Evolutionary conservation across 208 protist species (phyloP).

Genomic region (Leishmania guyanensis): DNA sequence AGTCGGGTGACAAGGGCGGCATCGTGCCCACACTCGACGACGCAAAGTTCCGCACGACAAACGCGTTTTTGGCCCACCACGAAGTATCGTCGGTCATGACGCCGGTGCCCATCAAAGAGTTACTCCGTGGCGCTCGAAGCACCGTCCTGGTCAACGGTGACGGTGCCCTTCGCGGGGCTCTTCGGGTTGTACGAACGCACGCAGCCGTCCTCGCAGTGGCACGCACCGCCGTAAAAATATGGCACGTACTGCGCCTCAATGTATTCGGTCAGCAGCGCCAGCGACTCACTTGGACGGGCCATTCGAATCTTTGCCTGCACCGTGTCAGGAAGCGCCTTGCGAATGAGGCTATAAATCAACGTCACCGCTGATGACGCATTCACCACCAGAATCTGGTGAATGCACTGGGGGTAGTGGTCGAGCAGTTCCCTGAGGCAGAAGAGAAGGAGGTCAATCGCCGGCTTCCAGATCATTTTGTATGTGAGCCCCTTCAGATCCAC

Average conservation of each 20-base stretch:
- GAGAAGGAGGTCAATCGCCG: constrained; percentile 52
- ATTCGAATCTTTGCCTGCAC: constrained; percentile 58
- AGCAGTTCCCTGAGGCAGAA: constrained; percentile 38
- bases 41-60: constrained; percentile 49
- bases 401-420: constrained; percentile 45
- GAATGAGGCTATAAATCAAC: constrained; percentile 59
- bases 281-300: constrained; percentile 33
- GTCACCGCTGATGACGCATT: constrained; percentile 59
- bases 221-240: constrained; percentile 56
- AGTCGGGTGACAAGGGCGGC: constrained; percentile 29
- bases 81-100: constrained; percentile 43
- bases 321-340: constrained; percentile 23
- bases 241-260: constrained; percentile 55
- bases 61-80: constrained; percentile 35
- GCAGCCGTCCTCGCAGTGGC: constrained; percentile 52
- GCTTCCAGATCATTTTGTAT: constrained; percentile 71
- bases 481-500: constrained; percentile 49
- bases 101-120: constrained; percentile 9
- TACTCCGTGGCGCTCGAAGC: constrained; percentile 12
- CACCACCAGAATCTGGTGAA: constrained; percentile 59
- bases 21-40: constrained; percentile 34
- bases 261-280: constrained; percentile 40
- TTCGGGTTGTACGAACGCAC: constrained; percentile 40
- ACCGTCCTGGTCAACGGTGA: background rate
- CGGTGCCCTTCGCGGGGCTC: background rate